Base-by-base conservation (phyloP, 2,329 filamentous ascomycete genomes). In the Dactylellina haptotyla region DNA sequence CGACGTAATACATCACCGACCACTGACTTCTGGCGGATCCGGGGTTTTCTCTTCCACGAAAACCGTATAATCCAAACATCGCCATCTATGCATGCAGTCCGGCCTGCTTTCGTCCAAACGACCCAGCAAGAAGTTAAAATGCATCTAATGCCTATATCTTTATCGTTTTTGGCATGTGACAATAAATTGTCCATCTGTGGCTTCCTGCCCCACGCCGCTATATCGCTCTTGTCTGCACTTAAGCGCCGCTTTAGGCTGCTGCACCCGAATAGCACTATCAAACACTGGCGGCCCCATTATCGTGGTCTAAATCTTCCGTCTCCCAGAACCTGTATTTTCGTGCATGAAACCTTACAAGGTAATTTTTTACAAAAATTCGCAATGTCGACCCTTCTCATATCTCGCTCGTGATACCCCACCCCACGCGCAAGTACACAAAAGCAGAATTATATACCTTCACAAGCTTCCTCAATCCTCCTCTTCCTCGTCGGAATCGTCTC, bases 401-500 rank as follows among this genome's bases (percentile, higher is more conserved):
- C 26, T 20, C 18, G 41, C 41, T 46, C 41, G 4, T 46, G 41
- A 46, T 20, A 20, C 23, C 41, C 26, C 14, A 58, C 26, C 39
- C 37, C 54, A 41, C 56, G 45, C 32, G 20, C 25, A 18, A 16
- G 23, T 46, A 10, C 1, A 2, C n/a, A 16, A 48, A n/a, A n/a
- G n/a, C n/a, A n/a, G n/a, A n/a, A n/a, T n/a, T n/a, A n/a, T n/a
- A n/a, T 43, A 16, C 30, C 30, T 28, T 46, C 25, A 46, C 56
- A 28, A 26, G 46, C 25, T 28, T 16, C 12, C 26, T 5, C 14
- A 6, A 34, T 74, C 46, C 25, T 78, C 78, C 12, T 82, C 81
- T 28, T 87, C 83, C 64, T 92, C 89, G 77, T 92, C 90, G 76
- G 90, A 89, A 78, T 90, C 90, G 79, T 93, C 92, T 4, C 93